Conservation (phyloP, 352 stramenopile genomes). For the Globisporangium middletonii region DNA sequence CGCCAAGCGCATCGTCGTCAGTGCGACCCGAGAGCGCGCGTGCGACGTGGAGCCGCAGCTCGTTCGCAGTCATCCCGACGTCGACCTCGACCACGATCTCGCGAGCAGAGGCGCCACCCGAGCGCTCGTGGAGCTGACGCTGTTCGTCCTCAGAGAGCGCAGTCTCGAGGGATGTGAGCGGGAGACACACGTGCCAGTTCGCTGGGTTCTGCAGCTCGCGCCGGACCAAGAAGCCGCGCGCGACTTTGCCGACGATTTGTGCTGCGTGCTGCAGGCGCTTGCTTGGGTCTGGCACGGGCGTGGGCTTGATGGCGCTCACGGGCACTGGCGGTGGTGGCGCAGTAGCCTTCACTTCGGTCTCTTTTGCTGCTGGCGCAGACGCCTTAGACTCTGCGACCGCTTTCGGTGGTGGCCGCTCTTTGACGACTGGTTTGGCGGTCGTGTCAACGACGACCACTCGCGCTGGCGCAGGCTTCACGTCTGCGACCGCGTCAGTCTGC, state of each 20-base stretch:
- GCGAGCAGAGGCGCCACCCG: not conserved
- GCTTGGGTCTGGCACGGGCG: conserved; percentile 4
- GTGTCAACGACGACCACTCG: too few relatives aligned
- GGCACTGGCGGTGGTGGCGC: not conserved
- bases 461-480: too few relatives aligned
- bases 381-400: too few relatives aligned
- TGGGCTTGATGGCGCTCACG: not conserved
- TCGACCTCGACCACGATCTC: conserved; percentile 36
- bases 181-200: conserved; percentile 48
- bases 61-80: conserved; percentile 51
- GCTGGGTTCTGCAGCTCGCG: conserved; percentile 29
- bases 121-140: conserved; percentile 10
- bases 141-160: conserved; percentile 32
- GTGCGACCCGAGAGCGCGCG: conserved; percentile 20
- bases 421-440: not conserved
- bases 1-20: not conserved
- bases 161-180: conserved; percentile 19
- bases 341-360: not conserved
- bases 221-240: conserved; percentile 36
- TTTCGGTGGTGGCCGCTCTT: not conserved
- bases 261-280: conserved; percentile 29
- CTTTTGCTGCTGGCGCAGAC: not conserved
- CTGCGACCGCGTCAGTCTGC: conserved; percentile 19
- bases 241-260: conserved; percentile 43
- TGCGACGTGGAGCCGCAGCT: conserved; percentile 42